These are phyloP conservation scores for Citrus cavaleriei DNA, from an alignment of 345 rosid genomes.

Conservation along the genomic window DNA sequence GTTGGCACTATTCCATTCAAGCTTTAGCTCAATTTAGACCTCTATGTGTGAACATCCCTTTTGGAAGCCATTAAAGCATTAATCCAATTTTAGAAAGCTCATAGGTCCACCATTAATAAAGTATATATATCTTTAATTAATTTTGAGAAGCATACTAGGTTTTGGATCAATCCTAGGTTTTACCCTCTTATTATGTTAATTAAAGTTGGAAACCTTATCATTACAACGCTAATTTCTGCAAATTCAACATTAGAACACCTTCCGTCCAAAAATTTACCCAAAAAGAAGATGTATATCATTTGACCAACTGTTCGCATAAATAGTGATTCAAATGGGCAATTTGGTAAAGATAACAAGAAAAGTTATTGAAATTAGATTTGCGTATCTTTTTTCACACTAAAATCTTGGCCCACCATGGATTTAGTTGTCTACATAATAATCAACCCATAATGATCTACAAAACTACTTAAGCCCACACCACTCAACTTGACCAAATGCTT, in stretches of 20 bases:
- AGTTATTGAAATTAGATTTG: conserved; percentile 20
- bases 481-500: neutral
- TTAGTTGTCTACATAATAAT: conserved; percentile 22
- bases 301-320: conserved; percentile 12
- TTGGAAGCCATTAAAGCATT: neutral
- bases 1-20: neutral
- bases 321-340: conserved; percentile 4
- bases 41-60: neutral
- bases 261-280: neutral
- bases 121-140: no score
- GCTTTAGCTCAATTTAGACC: neutral
- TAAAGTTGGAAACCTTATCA: neutral
- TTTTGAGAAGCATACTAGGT: neutral
- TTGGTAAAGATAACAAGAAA: neutral
- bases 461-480: neutral
- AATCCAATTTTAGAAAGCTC: neutral
- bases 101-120: neutral
- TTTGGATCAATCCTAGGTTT: neutral
- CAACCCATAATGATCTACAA: conserved; percentile 12
- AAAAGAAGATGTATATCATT: conserved; percentile 3
- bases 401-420: conserved; percentile 24
- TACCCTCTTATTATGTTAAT: neutral
- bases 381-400: neutral
- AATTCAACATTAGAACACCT: neutral
- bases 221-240: neutral